Evolutionary conservation across 2,329 filamentous ascomycete genomes (phyloP), one percentile per base, ranked within the genome.

Genomic region (Pseudofabraea citricarpa): DNA sequence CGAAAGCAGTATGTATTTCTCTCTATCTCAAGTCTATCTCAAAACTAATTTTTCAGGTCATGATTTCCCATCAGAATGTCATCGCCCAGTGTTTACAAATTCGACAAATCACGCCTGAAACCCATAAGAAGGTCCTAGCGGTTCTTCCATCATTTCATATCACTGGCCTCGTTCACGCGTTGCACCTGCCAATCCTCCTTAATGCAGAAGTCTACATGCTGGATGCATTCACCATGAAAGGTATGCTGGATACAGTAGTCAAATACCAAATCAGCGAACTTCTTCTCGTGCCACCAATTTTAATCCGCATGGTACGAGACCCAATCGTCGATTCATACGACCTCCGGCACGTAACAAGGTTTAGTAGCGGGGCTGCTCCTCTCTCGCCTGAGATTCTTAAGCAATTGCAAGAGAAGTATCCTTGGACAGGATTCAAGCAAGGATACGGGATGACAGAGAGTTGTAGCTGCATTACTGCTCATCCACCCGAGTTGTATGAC

Each of bases 401-500:
- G 20, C 66, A 73, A 16, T 64, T 84, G 13, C 61, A 76, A 45
- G 65, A 69, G 47, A 73, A 71, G 38, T 83, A 82, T 53, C 79
- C 80, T 0, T 63, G 70, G 2, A 79, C 74, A 0, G 77, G 77
- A 0, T 81, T 84, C 59, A 79, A 79, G 52, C 80, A 83, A 55
- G 79, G 78, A 2, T 84, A 83, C 53, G 81, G 81, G 20, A 83
- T 85, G 79, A 85, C 81, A 0, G 81, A 84, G 58, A 75, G 70
- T 1, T 84, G 78, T 57, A 71, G 68, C 2, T 83, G 77, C 50
- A 80, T 85, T 48, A 82, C 79, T 0, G 70, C 75, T 0, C 79
- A 83, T 42, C 76, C 80, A 4, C 73, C 73, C 0, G 66, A 70
- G 1, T 70, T 72, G 37, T 78, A 75, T 47, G 67, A 67, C 10